Conservation (phyloP, 352 stramenopile genomes). For the Thalassiosira oceanica region DNA sequence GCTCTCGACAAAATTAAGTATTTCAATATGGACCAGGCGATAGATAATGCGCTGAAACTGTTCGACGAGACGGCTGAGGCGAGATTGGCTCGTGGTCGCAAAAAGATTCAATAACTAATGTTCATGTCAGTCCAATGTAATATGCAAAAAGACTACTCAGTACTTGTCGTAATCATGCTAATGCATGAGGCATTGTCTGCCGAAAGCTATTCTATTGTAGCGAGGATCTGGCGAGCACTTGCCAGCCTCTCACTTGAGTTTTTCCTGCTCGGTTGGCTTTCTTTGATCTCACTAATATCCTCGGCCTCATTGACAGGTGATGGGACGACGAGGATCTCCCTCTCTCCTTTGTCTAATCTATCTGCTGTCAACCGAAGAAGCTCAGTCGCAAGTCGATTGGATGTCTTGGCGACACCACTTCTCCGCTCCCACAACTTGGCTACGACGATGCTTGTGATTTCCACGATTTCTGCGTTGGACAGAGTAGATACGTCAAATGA, state of each 20-base stretch:
- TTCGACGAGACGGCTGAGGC: no score
- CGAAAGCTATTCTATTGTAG: constrained; percentile 33
- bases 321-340: constrained; percentile 53
- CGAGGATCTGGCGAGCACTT: constrained; percentile 38
- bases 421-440: constrained; percentile 68
- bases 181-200: no score
- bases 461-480: constrained; percentile 52
- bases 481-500: constrained; percentile 61
- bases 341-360: constrained; percentile 59
- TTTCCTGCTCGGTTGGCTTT: no score
- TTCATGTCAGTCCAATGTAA: no score
- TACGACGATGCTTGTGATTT: constrained; percentile 62
- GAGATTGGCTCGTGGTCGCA: no score
- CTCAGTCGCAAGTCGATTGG: constrained; percentile 62
- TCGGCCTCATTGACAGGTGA: no score
- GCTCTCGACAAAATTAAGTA: no score
- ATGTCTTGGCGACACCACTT: constrained; percentile 59
- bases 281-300: no score
- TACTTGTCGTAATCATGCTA: no score
- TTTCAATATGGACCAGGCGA: constrained; percentile 85
- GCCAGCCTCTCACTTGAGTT: constrained; percentile 35
- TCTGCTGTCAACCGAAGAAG: constrained; percentile 70
- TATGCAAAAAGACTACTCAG: no score
- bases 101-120: no score
- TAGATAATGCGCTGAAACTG: constrained; percentile 81